Evolutionary conservation across 2,329 filamentous ascomycete species (phyloP).

Genomic region (Fusarium denticulatum): DNA sequence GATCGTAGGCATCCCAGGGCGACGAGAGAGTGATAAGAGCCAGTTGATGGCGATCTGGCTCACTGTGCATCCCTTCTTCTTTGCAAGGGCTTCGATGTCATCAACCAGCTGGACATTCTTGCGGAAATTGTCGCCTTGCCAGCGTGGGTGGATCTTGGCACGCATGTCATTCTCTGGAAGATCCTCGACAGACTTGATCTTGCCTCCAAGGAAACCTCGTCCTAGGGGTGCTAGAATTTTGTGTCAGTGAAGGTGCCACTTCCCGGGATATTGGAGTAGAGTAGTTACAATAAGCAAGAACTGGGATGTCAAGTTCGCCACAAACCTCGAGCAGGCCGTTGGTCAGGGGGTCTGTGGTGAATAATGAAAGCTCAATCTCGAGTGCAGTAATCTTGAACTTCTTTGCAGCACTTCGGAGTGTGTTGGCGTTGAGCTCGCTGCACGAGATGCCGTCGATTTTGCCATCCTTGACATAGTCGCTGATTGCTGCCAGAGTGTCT

Average conservation of each 20-base stretch:
- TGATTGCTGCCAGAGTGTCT: constrained; percentile 54
- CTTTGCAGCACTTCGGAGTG: constrained; percentile 56
- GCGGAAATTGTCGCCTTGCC: constrained; percentile 69
- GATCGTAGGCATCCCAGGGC: constrained; percentile 64
- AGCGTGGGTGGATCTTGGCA: constrained; percentile 60
- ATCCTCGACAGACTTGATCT: constrained; percentile 63
- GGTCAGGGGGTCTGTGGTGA: constrained; percentile 53
- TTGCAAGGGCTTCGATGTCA: constrained; percentile 66
- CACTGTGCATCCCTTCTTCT: constrained; percentile 67
- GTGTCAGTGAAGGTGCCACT: constrained; percentile 8
- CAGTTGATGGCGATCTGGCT: constrained; percentile 75
- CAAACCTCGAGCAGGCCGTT: constrained; percentile 63
- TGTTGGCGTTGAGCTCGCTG: constrained; percentile 57
- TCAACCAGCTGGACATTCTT: constrained; percentile 70
- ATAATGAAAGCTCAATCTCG: constrained; percentile 62
- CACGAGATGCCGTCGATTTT: constrained; percentile 60
- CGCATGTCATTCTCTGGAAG: constrained; percentile 62
- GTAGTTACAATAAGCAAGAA: constrained; percentile 69
- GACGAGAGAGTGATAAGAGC: constrained; percentile 61
- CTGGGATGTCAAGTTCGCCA: constrained; percentile 69
- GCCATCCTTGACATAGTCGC: constrained; percentile 58
- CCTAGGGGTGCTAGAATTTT: constrained; percentile 54
- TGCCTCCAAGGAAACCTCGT: constrained; percentile 61
- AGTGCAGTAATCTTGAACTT: constrained; percentile 55
- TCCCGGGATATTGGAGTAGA: not conserved